Evolutionary conservation across 208 protist species (phyloP).

Genomic region (Leishmania guyanensis): DNA sequence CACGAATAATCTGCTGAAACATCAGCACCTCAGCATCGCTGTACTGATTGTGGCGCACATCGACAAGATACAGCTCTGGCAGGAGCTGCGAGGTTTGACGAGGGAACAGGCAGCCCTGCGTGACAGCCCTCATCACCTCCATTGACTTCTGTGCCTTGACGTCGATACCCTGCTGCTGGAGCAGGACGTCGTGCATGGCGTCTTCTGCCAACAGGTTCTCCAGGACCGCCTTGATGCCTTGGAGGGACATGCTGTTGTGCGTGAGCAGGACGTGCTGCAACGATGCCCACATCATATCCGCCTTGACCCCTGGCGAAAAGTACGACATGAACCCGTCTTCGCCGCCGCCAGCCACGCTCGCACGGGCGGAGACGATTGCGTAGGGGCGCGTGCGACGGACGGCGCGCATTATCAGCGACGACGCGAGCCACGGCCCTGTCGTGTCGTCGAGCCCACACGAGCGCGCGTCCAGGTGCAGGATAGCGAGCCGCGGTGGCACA

Average conservation of each 20-base stretch:
- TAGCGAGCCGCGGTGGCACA: constrained; percentile 10
- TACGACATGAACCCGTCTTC: constrained; percentile 16
- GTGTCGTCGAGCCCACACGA: constrained; percentile 12
- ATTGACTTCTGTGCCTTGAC: constrained; percentile 12
- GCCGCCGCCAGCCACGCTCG: neutral
- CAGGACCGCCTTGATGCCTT: constrained; percentile 41
- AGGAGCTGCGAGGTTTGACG: constrained; percentile 21
- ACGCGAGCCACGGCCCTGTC: constrained; percentile 17
- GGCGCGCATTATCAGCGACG: constrained; percentile 17
- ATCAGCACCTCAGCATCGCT: constrained; percentile 19
- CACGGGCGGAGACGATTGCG: constrained; percentile 16
- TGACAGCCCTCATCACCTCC: constrained; percentile 13
- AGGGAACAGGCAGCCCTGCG: constrained; percentile 3
- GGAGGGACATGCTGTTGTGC: constrained; percentile 48
- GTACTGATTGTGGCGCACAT: constrained; percentile 34
- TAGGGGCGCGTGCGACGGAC: constrained; percentile 30
- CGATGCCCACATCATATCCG: constrained; percentile 42
- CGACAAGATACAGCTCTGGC: constrained; percentile 32
- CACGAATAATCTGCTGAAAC: neutral
- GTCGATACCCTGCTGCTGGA: constrained; percentile 29
- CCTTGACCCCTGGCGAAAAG: constrained; percentile 27
- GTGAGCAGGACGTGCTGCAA: constrained; percentile 46
- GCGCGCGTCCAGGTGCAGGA: constrained; percentile 24
- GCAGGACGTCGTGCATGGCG: constrained; percentile 25
- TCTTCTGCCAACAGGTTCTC: constrained; percentile 30